Conservation (phyloP, 768 basidiomycete genomes). For the Mrakia gelida region DNA sequence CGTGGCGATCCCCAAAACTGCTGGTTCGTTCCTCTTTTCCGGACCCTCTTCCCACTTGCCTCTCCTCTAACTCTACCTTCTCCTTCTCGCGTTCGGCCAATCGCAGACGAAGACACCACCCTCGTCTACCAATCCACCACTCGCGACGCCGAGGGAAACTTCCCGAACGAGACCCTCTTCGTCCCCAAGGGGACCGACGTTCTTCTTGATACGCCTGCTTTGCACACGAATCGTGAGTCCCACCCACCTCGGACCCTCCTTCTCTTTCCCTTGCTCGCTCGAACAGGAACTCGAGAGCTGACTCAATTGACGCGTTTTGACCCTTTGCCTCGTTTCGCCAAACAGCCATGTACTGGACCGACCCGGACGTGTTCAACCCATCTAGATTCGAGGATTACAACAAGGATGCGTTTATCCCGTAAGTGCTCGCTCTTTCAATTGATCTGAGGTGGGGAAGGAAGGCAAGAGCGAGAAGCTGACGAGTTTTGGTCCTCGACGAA, state of each 20-base stretch:
- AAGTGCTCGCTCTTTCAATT: not conserved
- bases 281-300: not conserved
- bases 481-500: not conserved
- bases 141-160: not conserved
- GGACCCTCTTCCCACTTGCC: too few species aligned
- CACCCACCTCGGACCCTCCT: too few species aligned
- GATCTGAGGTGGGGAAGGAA: too few species aligned
- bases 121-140: slow-evolving; percentile 6
- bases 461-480: too few species aligned
- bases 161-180: not conserved
- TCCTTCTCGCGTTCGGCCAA: too few species aligned
- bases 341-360: slow-evolving; percentile 58
- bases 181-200: slow-evolving; percentile 23
- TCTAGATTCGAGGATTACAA: slow-evolving; percentile 56
- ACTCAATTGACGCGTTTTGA: too few species aligned
- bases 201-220: slow-evolving; percentile 10
- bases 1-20: slow-evolving; percentile 18
- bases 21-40: not conserved
- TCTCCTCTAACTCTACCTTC: not conserved
- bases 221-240: slow-evolving; percentile 28
- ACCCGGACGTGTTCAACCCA: slow-evolving; percentile 52
- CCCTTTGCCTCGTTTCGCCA: not conserved
- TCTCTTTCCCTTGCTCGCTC: too few species aligned
- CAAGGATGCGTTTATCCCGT: slow-evolving; percentile 54
- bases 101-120: slow-evolving; percentile 16